Evolutionary conservation across 2,329 filamentous ascomycete genomes (phyloP), one percentile per base, ranked within the genome.

Genomic region (Westerdykella aurantiaca): DNA sequence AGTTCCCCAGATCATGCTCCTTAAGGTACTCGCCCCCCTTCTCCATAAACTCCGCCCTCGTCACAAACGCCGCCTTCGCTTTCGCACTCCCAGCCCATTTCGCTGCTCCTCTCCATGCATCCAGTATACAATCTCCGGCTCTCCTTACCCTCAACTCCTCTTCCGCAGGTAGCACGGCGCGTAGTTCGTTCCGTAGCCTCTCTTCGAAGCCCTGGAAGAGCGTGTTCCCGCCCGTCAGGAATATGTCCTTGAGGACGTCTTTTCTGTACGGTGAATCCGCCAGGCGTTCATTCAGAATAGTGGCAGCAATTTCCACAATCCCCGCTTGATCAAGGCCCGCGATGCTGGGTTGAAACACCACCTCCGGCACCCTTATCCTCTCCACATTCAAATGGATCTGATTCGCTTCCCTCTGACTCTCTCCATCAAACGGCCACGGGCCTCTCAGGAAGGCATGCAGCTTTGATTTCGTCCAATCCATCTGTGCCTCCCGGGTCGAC

Each of bases 321-420:
- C 93, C 93, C 1, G 91, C 88, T 70, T 98, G 93, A 66, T 97
- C 90, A 38, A 96, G 72, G 6, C 90, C 90, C 0, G 90, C 90
- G 60, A 97, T 95, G 13, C 85, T 83, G 0, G 90, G 91, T 61
- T 94, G 88, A 72, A 96, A 96, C 14, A 95, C 79, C 7, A 96
- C 85, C 70, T 97, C 91, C 3, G 90, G 90, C 2, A 95, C 88
- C 40, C 90, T 85, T 67, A 97, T 95, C 44, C 91, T 84, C 73
- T 97, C 90, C 42, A 98, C 88, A 66, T 98, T 98, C 51, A 98
- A 81, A 67, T 98, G 93, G 41, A 98, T 73, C 69, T 97, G 91
- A 66, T 89, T 83, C 14, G 82, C 81, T 70, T 98, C 80, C 14
- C 83, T 81, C 56, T 93, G 86, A 45, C 82, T 86, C 44, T 88